Percentiles rank a stretch among this genome's conserved stretches.
Evolutionary conservation across 495 filamentous ascomycete species (phyloP).

Genomic region (Immersiella caudata): DNA sequence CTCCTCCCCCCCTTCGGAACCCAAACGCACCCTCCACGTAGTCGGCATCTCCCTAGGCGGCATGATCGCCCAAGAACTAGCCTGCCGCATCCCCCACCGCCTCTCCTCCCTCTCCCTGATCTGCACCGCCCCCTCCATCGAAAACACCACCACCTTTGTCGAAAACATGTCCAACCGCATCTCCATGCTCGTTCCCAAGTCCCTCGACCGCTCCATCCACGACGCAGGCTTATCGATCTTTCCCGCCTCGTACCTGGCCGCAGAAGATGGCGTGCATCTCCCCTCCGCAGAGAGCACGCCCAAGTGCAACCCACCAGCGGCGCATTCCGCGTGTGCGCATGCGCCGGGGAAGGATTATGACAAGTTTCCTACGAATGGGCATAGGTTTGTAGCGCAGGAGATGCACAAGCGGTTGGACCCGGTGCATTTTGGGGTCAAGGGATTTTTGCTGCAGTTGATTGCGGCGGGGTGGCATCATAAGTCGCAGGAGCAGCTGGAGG

Average conservation of each 20-base stretch:
- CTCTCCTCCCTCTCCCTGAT: conserved; percentile 68
- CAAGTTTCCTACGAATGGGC: conserved; percentile 71
- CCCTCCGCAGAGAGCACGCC: conserved; percentile 36
- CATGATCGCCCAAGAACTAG: conserved; percentile 88
- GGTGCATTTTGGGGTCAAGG: conserved; percentile 59
- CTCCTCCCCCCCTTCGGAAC: conserved; percentile 2
- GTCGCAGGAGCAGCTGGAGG: conserved; percentile 60
- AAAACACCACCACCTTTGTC: conserved; percentile 57
- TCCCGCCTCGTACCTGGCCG: conserved; percentile 58
- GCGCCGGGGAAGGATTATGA: conserved; percentile 29
- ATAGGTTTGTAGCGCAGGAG: conserved; percentile 78
- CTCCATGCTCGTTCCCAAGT: conserved; percentile 69
- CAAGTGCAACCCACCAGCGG: conserved; percentile 24
- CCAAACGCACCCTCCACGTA: conserved; percentile 60
- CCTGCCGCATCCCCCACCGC: conserved; percentile 61
- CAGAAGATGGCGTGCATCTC: conserved; percentile 59
- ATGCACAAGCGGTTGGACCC: conserved; percentile 63
- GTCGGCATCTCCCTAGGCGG: conserved; percentile 78
- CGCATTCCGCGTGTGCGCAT: not conserved
- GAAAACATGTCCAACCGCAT: conserved; percentile 71
- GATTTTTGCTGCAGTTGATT: conserved; percentile 75
- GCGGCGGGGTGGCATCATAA: conserved; percentile 83
- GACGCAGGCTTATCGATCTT: conserved; percentile 63
- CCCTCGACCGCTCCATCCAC: conserved; percentile 55
- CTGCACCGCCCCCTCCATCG: conserved; percentile 71